phyloP scores from a whole-genome alignment of 495 filamentous ascomycete genomes.

The Cercophora samala region DNA sequence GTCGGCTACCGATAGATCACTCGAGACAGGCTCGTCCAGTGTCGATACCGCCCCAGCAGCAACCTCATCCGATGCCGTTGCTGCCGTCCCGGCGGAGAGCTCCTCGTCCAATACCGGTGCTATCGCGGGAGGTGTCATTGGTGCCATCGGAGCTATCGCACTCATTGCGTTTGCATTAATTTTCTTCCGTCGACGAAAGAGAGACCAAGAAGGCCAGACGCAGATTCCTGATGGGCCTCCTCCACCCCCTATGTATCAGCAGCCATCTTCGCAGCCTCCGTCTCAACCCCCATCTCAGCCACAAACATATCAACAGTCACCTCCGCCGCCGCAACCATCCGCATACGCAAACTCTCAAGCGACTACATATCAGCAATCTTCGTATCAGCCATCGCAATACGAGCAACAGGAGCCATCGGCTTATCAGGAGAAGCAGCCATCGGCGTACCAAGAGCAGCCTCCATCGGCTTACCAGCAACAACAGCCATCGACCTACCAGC shows the following conservation, averaged over 20 bases:
- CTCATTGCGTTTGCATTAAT: conserved; percentile 40
- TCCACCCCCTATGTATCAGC: conserved; percentile 15
- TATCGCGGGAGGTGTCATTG: conserved; percentile 50
- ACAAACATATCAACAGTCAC: neutral
- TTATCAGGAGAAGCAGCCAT: neutral
- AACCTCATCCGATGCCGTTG: neutral
- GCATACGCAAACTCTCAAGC: neutral
- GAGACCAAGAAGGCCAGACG: conserved; percentile 17
- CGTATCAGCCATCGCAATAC: neutral
- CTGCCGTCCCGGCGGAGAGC: conserved; percentile 7
- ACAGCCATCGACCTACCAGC: neutral
- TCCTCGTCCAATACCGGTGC: conserved; percentile 39
- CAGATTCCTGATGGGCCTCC: conserved; percentile 9
- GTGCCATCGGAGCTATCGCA: conserved; percentile 44
- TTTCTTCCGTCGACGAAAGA: conserved; percentile 38
- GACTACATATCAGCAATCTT: neutral
- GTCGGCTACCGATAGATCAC: neutral
- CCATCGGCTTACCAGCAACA: neutral
- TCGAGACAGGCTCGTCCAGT: neutral
- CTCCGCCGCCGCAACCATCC: neutral
- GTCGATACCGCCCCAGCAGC: conserved; percentile 6
- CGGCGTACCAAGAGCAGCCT: neutral
- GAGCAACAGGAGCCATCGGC: neutral
- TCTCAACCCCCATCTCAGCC: neutral
- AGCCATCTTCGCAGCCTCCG: conserved; percentile 11